Percentiles rank a stretch among this genome's conserved stretches.
Evolutionary conservation across 176 grass and related monocot species (phyloP).

Genomic region (Ensete glaucum): DNA sequence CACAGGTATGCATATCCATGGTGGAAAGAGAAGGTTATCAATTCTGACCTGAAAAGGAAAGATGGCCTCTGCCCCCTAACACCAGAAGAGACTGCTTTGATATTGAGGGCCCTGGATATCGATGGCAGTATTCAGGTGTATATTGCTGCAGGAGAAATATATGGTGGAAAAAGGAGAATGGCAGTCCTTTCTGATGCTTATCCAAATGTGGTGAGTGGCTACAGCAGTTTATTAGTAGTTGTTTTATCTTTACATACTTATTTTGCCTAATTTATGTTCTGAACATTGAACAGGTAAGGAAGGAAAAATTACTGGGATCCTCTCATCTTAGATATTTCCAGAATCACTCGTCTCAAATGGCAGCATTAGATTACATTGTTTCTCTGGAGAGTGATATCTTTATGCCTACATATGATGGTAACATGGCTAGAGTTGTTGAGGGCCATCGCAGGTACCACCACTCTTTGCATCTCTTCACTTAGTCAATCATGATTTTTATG

Average conservation of each 20-base stretch:
- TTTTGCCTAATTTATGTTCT: neutral
- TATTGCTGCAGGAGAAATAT: constrained; percentile 85
- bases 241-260: neutral
- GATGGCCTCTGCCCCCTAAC: constrained; percentile 82
- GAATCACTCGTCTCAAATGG: constrained; percentile 93
- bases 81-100: constrained; percentile 70
- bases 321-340: constrained; percentile 78
- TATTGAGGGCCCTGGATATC: constrained; percentile 70
- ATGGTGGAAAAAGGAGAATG: constrained; percentile 61
- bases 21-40: constrained; percentile 90
- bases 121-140: constrained; percentile 78
- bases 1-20: constrained; percentile 81
- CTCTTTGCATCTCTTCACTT: neutral
- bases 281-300: constrained; percentile 51
- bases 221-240: neutral
- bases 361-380: constrained; percentile 87
- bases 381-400: constrained; percentile 87
- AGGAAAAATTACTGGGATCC: constrained; percentile 63
- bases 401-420: constrained; percentile 80
- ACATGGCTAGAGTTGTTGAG: constrained; percentile 93
- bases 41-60: constrained; percentile 73
- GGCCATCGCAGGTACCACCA: constrained; percentile 66
- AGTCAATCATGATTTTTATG: too few relatives aligned
- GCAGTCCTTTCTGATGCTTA: constrained; percentile 53
- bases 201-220: constrained; percentile 18